Percentiles rank a stretch among this genome's conserved stretches.
phyloP scores from a whole-genome alignment of 208 protist species.

The Plasmodiophora brassicae region DNA sequence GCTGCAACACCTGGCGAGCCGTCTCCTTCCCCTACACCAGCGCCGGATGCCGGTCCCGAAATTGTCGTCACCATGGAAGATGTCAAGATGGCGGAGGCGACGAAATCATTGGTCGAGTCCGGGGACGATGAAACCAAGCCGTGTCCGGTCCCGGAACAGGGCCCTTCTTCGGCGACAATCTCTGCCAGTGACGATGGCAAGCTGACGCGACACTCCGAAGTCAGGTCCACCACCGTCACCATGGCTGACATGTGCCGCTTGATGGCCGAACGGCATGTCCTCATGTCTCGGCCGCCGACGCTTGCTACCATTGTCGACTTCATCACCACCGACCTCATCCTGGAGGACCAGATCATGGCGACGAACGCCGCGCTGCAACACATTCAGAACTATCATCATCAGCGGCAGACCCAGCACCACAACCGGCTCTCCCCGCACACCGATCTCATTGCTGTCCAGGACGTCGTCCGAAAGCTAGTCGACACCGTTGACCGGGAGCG shows the following conservation, averaged over 20 bases:
- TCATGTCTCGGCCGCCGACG: not conserved
- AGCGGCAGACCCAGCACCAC: too few relatives aligned
- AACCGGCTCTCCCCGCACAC: too few relatives aligned
- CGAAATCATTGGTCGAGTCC: too few relatives aligned
- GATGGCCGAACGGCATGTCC: not conserved
- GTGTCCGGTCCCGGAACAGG: too few relatives aligned
- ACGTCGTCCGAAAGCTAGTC: not conserved
- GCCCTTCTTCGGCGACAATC: too few relatives aligned
- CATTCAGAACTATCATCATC: too few relatives aligned
- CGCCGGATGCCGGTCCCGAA: not conserved
- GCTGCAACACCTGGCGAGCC: too few relatives aligned
- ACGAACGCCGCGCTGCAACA: too few relatives aligned
- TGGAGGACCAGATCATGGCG: too few relatives aligned
- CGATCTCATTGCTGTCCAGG: not conserved
- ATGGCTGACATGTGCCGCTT: not conserved
- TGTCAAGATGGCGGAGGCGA: not conserved
- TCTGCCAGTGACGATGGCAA: not conserved
- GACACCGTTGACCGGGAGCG: too few relatives aligned
- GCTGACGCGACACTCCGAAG: not conserved
- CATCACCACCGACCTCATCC: not conserved
- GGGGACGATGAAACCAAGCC: too few relatives aligned
- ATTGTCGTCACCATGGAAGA: not conserved
- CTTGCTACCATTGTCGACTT: not conserved
- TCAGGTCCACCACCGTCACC: not conserved
- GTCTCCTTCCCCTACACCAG: not conserved